These are phyloP conservation scores for Leccinum boreale DNA, from an alignment of 768 basidiomycete species.

Conservation along the genomic window DNA sequence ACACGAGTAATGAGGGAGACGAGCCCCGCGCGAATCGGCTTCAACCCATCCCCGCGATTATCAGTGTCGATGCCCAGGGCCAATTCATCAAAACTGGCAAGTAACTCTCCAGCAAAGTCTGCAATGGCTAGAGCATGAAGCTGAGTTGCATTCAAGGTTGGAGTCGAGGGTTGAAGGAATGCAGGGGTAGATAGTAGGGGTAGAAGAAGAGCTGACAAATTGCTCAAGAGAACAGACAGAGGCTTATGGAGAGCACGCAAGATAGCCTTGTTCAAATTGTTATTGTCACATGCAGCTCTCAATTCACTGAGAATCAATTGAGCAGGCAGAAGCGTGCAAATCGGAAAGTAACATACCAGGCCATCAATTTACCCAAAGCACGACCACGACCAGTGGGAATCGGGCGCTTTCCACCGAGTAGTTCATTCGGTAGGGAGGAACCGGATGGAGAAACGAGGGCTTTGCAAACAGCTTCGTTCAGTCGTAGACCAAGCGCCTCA, in stretches of 20 bases:
- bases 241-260: constrained; percentile 73
- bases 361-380: constrained; percentile 63
- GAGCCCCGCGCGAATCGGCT: constrained; percentile 65
- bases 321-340: constrained; percentile 13
- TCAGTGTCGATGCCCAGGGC: constrained; percentile 61
- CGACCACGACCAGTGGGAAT: constrained; percentile 73
- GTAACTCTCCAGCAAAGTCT: constrained; percentile 69
- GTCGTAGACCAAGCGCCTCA: constrained; percentile 68
- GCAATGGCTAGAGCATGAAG: constrained; percentile 67
- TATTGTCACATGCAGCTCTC: constrained; percentile 57
- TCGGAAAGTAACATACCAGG: constrained; percentile 49
- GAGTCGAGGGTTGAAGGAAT: constrained; percentile 51
- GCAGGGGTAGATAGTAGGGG: constrained; percentile 64
- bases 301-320: constrained; percentile 52
- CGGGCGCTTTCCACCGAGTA: constrained; percentile 63
- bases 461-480: constrained; percentile 80
- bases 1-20: constrained; percentile 66
- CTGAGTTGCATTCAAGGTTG: constrained; percentile 63
- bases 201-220: constrained; percentile 63
- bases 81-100: constrained; percentile 67
- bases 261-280: constrained; percentile 65
- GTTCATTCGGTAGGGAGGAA: constrained; percentile 47
- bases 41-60: constrained; percentile 63
- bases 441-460: constrained; percentile 65
- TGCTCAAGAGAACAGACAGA: constrained; percentile 68